phyloP scores from a whole-genome alignment of 2,329 filamentous ascomycete species.

The Colletotrichum sublineola region DNA sequence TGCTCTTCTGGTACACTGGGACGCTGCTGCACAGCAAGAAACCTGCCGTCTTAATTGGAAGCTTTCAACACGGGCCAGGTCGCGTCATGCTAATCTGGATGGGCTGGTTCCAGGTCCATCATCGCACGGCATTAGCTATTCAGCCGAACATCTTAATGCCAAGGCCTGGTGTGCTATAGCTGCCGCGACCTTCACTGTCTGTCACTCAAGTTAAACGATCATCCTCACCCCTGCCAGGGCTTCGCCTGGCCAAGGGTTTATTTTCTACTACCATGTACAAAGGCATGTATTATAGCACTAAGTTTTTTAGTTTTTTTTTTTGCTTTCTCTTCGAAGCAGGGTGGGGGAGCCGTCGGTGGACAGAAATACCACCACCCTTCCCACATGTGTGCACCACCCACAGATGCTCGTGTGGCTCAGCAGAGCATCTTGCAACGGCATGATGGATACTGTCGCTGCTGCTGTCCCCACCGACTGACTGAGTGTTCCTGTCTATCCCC shows the following conservation, averaged over 20 bases:
- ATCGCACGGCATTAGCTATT: slow-evolving; percentile 63
- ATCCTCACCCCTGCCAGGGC: neutral
- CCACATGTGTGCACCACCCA: slow-evolving; percentile 25
- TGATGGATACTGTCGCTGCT: slow-evolving; percentile 6
- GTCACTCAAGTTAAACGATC: slow-evolving; percentile 48
- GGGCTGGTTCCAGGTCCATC: slow-evolving; percentile 53
- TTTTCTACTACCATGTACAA: neutral
- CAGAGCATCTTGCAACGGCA: slow-evolving; percentile 41
- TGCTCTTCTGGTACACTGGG: neutral
- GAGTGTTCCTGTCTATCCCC: slow-evolving; percentile 2
- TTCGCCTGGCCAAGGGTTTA: slow-evolving; percentile 20
- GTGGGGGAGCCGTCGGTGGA: slow-evolving; percentile 41
- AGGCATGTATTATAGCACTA: neutral
- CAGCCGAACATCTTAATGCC: slow-evolving; percentile 60
- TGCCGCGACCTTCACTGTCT: slow-evolving; percentile 47
- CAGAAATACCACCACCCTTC: slow-evolving; percentile 39
- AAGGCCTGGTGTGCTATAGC: slow-evolving; percentile 54
- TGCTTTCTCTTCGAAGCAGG: slow-evolving; percentile 30
- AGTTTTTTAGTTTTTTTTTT: too few species aligned
- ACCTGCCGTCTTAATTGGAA: slow-evolving; percentile 41
- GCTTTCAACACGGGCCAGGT: slow-evolving; percentile 47
- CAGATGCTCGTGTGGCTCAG: slow-evolving; percentile 55
- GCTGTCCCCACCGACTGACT: neutral
- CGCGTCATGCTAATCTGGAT: slow-evolving; percentile 47
- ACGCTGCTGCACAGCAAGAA: slow-evolving; percentile 8